Evolutionary conservation across 371 early-diverging fungal species (phyloP).

Genomic region (Haplosporangium sp.): DNA sequence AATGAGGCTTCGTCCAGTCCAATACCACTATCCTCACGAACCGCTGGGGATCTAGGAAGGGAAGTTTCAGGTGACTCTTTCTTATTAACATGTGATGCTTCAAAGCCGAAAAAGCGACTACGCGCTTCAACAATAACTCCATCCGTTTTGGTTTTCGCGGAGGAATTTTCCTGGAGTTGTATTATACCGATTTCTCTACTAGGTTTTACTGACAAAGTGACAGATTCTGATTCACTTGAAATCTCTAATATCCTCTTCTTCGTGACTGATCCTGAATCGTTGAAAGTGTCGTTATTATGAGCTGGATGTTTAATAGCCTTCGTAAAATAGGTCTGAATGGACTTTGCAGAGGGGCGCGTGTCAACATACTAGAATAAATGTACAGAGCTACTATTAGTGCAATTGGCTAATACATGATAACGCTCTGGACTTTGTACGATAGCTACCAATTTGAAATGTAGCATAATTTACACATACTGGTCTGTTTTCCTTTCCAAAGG

Average conservation of each 20-base stretch:
- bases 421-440: too few species aligned
- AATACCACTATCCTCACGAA: slow-evolving; percentile 44
- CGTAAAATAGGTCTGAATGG: slow-evolving; percentile 26
- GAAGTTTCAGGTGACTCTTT: not conserved
- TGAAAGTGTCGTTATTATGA: not conserved
- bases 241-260: slow-evolving; percentile 6
- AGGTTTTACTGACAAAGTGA: not conserved
- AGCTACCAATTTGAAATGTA: too few species aligned
- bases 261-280: not conserved
- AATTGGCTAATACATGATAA: too few species aligned
- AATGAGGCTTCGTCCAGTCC: slow-evolving; percentile 24
- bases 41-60: not conserved
- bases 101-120: slow-evolving; percentile 52
- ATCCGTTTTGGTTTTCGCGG: too few species aligned
- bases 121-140: slow-evolving; percentile 24
- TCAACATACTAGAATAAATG: not conserved
- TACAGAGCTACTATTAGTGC: not conserved
- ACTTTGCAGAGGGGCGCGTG: slow-evolving; percentile 9
- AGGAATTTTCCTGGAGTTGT: not conserved
- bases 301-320: slow-evolving; percentile 1
- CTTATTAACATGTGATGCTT: not conserved
- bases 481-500: slow-evolving; percentile 33
- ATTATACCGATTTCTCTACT: not conserved
- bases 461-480: slow-evolving; percentile 1
- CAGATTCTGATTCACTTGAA: not conserved